Base-by-base conservation (phyloP, 495 filamentous ascomycete species). In the Poronia punctata region DNA sequence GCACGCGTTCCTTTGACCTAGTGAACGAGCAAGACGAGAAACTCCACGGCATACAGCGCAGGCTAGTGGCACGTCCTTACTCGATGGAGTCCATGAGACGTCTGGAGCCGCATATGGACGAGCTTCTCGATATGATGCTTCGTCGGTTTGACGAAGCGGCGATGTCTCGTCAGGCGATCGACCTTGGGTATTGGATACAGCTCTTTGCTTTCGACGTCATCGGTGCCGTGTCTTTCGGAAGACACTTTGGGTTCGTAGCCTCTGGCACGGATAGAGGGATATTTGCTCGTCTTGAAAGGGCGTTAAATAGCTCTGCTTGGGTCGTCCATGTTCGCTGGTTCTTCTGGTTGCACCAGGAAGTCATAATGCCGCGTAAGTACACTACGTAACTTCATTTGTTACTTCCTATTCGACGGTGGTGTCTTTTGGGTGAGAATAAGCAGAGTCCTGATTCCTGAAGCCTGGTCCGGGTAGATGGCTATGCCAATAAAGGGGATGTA, bases 1-100 rank as follows among this genome's bases (percentile, higher is more conserved):
- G 46, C 28, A 30, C 40, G 27, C 46, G 46, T 19, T 23, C 34
- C 0, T 49, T 49, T 25, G 46, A 44, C 22, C 20, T 49, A 12
- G 40, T 35, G 0, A 35, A 28, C 12, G 33, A 49, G 28, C 35
- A 34, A 16, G 39, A 34, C n/a, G 46, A 49, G 23, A 49, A 49
- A 29, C 28, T 49, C 6, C 40, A 49, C 23, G 14, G 26, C 5
- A 28, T 36, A 11, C 46, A 49, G 21, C 46, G 46, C 29, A 44
- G 27, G 23, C 46, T 44, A 16, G 46, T 49, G 4, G 40, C 46
- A 7, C 28, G 40, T 4, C 33, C 34, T 7, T 49, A 49, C 25
- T 34, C 46, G 1, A 38, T 49, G 46, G 46, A 45, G 19, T 49
- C 40, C 7, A 39, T 26, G 12, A 12, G 30, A 15, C 25, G 37